Conservation (phyloP, 2,329 filamentous ascomycete species). For the Juglanconis oblonga region DNA sequence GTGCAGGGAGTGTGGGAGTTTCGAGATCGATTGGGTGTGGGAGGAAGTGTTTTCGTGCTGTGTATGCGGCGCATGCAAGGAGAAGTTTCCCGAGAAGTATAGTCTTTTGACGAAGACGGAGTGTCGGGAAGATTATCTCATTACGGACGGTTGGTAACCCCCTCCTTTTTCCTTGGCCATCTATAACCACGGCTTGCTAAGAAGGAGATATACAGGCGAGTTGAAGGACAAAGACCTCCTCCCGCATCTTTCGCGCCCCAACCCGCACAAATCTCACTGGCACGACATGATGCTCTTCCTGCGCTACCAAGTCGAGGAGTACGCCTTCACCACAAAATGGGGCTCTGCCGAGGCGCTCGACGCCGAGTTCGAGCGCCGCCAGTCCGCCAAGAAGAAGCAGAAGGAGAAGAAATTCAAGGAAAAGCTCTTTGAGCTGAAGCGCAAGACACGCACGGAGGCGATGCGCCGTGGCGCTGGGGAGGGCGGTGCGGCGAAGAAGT, state of each 20-base stretch:
- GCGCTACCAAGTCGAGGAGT: slow-evolving; percentile 90
- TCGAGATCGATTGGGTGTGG: slow-evolving; percentile 96
- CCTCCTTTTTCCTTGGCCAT: background rate
- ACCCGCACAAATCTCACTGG: slow-evolving; percentile 94
- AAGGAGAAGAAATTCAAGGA: slow-evolving; percentile 91
- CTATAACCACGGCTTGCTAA: background rate
- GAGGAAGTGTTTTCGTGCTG: slow-evolving; percentile 74
- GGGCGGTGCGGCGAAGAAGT: slow-evolving; percentile 75
- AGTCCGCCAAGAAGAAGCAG: slow-evolving; percentile 74
- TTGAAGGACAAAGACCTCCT: slow-evolving; percentile 84
- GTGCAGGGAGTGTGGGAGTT: slow-evolving; percentile 76
- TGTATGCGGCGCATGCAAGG: slow-evolving; percentile 83
- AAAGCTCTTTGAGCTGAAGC: slow-evolving; percentile 87
- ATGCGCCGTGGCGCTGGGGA: slow-evolving; percentile 69
- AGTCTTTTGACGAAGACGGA: slow-evolving; percentile 95
- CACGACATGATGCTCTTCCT: slow-evolving; percentile 99
- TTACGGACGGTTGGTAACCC: slow-evolving; percentile 74
- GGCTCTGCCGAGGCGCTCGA: slow-evolving; percentile 82
- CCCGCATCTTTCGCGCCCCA: slow-evolving; percentile 83
- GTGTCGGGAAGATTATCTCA: slow-evolving; percentile 87
- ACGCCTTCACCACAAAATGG: slow-evolving; percentile 89
- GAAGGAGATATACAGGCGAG: slow-evolving; percentile 57
- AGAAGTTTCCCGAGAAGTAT: slow-evolving; percentile 87
- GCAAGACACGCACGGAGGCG: slow-evolving; percentile 86
- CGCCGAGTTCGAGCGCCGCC: slow-evolving; percentile 79